Evolutionary conservation across 345 rosid genomes (phyloP), one percentile per base, ranked within the genome.

Genomic region (Pseudoturritis turrita): DNA sequence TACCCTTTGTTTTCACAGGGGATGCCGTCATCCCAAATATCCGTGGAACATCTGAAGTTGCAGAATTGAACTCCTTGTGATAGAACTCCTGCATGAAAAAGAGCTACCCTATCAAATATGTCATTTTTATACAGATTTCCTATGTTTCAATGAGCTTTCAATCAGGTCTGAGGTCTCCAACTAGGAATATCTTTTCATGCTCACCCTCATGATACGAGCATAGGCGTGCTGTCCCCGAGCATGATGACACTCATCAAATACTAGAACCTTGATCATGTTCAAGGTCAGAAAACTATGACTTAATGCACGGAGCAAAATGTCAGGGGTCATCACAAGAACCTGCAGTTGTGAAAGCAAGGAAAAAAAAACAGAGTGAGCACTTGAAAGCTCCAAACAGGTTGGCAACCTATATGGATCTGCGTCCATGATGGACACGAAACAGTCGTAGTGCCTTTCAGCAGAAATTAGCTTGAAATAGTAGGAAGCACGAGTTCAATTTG

Each of bases 321-420:
- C 88, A 15, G 93, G 99, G 10, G 99, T 95, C 99, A 95, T 91
- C 76, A 95, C 96, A 78, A 91, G 85, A 57, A 94, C 95, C 98
- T 94, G 74, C 18, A 71, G 44, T 56, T 43, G 29, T 36, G 31
- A 61, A 63, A 68, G 15, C 37, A 50, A 40, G 3, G 6, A 19
- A 2, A 31, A 13, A 23, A 35, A 60, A 33, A 43, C 14, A 60
- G 56, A 65, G 6, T 47, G 52, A 73, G n/a, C 22, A 57, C 49
- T 49, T 65, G 6, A 66, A 49, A 19, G 9, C 44, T 57, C 51
- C 51, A 65, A 54, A 33, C n/a, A 22, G 23, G 13, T n/a, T 22
- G 43, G 31, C 45, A 59, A 12, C 10, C 35, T 65, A 65, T 18
- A 64, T 18, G 4, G 18, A 12, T 33, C n/a, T 14, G 29, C 13